Evolutionary conservation across 2,329 filamentous ascomycete genomes (phyloP).

Genomic region (Pseudogymnoascus sp.): DNA sequence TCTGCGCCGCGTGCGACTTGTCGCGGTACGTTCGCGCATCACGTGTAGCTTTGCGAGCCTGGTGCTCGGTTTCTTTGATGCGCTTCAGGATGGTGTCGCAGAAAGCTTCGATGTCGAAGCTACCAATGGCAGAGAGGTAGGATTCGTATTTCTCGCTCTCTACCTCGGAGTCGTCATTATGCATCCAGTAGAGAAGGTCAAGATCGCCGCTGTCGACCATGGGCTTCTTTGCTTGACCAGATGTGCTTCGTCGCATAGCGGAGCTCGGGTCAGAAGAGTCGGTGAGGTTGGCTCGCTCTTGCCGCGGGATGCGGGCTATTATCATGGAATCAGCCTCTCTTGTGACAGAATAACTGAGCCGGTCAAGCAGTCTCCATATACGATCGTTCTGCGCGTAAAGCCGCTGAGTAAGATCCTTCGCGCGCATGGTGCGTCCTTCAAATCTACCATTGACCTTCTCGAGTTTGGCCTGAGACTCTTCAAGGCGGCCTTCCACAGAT

Average conservation of each 20-base stretch:
- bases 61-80: conserved; percentile 86
- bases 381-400: conserved; percentile 79
- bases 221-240: conserved; percentile 43
- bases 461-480: conserved; percentile 44
- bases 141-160: conserved; percentile 68
- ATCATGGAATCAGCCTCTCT: conserved; percentile 65
- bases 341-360: conserved; percentile 74
- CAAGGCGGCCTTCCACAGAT: conserved; percentile 57
- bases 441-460: conserved; percentile 48
- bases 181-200: conserved; percentile 74
- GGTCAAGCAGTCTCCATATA: conserved; percentile 73
- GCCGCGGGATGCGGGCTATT: conserved; percentile 61
- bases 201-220: conserved; percentile 58
- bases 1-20: conserved; percentile 69
- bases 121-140: conserved; percentile 64
- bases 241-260: conserved; percentile 43
- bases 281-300: conserved; percentile 52
- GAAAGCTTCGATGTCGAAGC: conserved; percentile 78
- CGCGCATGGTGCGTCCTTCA: conserved; percentile 61
- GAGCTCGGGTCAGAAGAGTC: conserved; percentile 49
- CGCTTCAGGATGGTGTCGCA: conserved; percentile 79
- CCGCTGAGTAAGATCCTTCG: conserved; percentile 76
- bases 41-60: conserved; percentile 86
- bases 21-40: conserved; percentile 83
- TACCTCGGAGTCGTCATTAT: conserved; percentile 52